Evolutionary conservation across 305 asterid genomes (phyloP), one percentile per base, ranked within the genome.

Genomic region (Fraxinus xanthoxyloides): DNA sequence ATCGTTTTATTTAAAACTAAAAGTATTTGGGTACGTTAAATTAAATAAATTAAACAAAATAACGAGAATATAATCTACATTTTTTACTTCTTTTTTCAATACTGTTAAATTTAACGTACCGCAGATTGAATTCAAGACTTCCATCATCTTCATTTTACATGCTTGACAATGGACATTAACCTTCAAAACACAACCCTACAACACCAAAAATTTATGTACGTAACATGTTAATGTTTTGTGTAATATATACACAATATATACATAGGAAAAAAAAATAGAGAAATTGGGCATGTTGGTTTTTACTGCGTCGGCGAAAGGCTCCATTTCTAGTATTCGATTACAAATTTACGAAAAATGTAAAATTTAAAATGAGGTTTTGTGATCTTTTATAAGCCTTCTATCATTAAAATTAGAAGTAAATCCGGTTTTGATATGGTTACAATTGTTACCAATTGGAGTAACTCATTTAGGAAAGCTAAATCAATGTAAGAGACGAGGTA

Each of bases 131-230:
- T 88, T 85, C 30, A 89, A 84, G 30, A 90, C 82, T 35, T 85
- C 90, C 72, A 81, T 51, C 79, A 87, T 84, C 88, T 78, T 84
- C 92, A 75, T 84, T 83, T 88, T 88, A 83, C 95, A 91, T 3
- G 90, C 90, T 15, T 82, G 87, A 13, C 95, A 92, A 26, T 84
- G 83, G 61, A 75, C 76, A 10, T 91, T 69, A 80, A 89, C 90
- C 84, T 87, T 89, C 90, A 91, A 81, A 40, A 86, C 78, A 85
- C 92, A 91, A 32, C 51, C 78, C 94, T 92, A 54, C 72, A 82
- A 56, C 76, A 80, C 56, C 17, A 43, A 61, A 1, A 24, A 31
- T 31, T 59, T 30, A 19, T 4, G 13, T 12, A 56, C 7, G 34
- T 21, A n/a, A 74, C 4, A 19, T 13, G 26, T 19, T 19, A 4